Base-by-base conservation (phyloP, 805 yeast genomes). In the Scheffersomyces amazonensis region DNA sequence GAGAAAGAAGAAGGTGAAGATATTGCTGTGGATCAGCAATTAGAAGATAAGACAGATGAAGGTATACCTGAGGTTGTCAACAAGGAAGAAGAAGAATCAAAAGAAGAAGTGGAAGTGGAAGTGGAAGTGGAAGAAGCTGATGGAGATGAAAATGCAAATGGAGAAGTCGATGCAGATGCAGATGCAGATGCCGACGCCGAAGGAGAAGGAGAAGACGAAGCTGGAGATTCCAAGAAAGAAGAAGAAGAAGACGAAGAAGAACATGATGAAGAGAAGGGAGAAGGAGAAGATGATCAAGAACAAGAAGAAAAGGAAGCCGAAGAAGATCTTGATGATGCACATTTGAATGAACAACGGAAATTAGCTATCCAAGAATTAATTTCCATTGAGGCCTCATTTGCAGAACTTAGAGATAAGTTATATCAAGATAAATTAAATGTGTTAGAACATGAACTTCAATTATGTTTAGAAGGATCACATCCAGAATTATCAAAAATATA, bases 391-490 rank as follows among this genome's bases (percentile, higher is more conserved):
- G 69, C 82, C 30, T 84, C 83, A 38, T 93, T 90, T 70, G 97
- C 98, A 5, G 72, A 76, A 44, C 69, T 91, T 39, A 78, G 96
- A 46, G 97, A 93, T 58, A 75, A 76, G 51, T 66, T 93, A 35
- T 91, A 85, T 60, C 89, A 84, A 43, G 96, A 89, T 56, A 90
- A 87, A 57, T 66, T 90, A 53, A 69, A 75, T 25, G 76, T 86
- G 44, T 72, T 86, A 46, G 87, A 87, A 48, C 82, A 84, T 32
- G 99, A 93, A 58, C 66, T 91, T 43, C 83, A 83, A 51, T 77
- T 91, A 74, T 90, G 98, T 63, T 66, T 82, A 23, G 83, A 82
- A 45, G 96, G 96, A 10, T 77, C 88, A 16, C 99, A 93, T 60
- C 98, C 98, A 0, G 96, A 90, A 50, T 73, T 91, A 38, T 75